A percentile compares a stretch with the other conserved stretches of the same genome.
Conservation (phyloP, 495 filamentous ascomycete genomes). For the Schizothecium vesticola region DNA sequence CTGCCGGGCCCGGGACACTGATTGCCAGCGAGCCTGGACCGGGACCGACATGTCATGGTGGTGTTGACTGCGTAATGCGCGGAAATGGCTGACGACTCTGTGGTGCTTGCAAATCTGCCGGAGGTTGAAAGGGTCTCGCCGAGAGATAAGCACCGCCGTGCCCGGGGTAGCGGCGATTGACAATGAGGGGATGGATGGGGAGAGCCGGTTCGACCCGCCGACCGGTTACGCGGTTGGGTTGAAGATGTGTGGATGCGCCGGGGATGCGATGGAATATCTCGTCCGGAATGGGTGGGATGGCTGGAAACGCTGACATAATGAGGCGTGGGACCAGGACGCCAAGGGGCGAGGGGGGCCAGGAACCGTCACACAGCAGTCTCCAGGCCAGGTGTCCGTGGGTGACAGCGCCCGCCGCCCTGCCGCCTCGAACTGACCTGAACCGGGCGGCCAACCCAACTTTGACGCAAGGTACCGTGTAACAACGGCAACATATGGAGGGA, state of each 20-base stretch:
- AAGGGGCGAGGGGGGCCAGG: neutral
- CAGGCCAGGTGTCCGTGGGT: neutral
- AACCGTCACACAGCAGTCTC: neutral
- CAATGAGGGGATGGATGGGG: neutral
- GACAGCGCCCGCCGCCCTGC: neutral
- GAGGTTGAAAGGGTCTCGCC: neutral
- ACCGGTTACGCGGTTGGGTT: neutral
- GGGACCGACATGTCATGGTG: neutral
- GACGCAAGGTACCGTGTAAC: conserved; percentile 9
- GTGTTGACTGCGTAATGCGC: neutral
- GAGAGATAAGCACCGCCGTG: neutral
- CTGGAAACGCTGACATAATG: neutral
- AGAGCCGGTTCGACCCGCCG: neutral
- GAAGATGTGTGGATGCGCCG: neutral
- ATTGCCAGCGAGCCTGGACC: neutral
- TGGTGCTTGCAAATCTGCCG: neutral
- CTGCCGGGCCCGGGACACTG: neutral
- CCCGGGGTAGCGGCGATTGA: neutral
- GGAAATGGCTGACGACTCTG: neutral
- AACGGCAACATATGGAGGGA: neutral
- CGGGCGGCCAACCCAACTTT: neutral
- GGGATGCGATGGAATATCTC: neutral
- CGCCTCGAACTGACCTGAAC: no score
- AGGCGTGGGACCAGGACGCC: neutral
- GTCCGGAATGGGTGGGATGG: neutral